Evolutionary conservation across 164 flowering plant species (phyloP).

Genomic region (Chloranthus sessilifolius): DNA sequence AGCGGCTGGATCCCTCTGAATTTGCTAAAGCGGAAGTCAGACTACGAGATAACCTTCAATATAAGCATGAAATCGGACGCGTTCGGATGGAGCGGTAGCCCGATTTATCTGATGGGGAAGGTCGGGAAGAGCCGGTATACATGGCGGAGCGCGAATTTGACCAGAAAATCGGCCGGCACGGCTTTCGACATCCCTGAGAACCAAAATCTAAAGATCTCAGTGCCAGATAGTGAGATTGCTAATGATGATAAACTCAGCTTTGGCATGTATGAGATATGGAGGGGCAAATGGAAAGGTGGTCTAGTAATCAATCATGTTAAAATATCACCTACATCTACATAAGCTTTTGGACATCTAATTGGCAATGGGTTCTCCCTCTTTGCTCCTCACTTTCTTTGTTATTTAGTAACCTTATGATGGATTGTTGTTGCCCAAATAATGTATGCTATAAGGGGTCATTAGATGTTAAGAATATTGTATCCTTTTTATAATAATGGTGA

Average conservation of each 20-base stretch:
- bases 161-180: background rate
- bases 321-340: background rate
- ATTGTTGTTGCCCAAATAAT: too few relatives aligned
- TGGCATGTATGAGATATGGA: conserved; percentile 44
- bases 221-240: background rate
- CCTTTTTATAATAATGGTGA: too few relatives aligned
- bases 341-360: too few relatives aligned
- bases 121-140: conserved; percentile 14
- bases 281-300: conserved; percentile 45
- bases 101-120: conserved; percentile 29
- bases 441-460: too few relatives aligned
- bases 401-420: too few relatives aligned
- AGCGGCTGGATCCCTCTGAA: background rate
- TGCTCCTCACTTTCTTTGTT: too few relatives aligned
- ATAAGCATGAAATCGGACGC: conserved; percentile 22
- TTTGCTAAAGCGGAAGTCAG: background rate
- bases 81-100: conserved; percentile 28
- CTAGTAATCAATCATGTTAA: conserved; percentile 4
- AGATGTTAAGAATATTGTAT: too few relatives aligned
- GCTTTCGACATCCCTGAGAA: background rate
- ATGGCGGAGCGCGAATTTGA: conserved; percentile 5
- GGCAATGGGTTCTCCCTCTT: too few relatives aligned
- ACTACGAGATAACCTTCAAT: conserved; percentile 17
- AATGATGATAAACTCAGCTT: conserved; percentile 13
- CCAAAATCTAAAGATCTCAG: background rate